Evolutionary conservation across 495 filamentous ascomycete species (phyloP), one percentile per base, ranked within the genome.

Genomic region (Cercophora sp.): DNA sequence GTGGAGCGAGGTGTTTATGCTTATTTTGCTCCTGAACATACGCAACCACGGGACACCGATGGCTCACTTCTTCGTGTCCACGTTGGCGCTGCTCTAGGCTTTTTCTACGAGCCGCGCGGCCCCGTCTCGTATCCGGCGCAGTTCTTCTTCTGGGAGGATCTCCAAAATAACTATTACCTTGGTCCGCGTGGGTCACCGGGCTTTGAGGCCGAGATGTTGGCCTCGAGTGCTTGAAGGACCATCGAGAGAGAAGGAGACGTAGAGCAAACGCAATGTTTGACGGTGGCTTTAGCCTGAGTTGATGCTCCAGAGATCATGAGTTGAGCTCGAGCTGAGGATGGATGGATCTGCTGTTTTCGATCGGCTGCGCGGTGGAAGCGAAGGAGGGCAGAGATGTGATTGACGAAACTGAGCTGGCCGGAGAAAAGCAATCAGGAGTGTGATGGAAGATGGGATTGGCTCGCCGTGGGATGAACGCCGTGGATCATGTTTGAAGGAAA

Each of bases 111-210:
- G 16, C 45, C 54, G 0, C 32, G 49, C 6, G 54, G 54, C 8
- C 48, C 43, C 3, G 40, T 50, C 1, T 54, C 58, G 26, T 47
- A 51, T 32, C 54, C 58, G 25, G 46, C 54, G 5, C 49, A 56
- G 46, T 45, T 50, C 20, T 54, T 60, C 40, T 57, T 32, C 50
- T 57, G 54, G 54, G 23, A 46, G 29, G 39, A 47, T 41, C 26
- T 46, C 15, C 50, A 40, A 11, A 44, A 48, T 5, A 29, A 16
- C 40, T 37, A 19, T 39, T 34, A 20, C 9, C 16, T 37, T 5
- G 20, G 6, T 15, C 25, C 39, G 40, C 45, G 25, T 9, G 22
- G 16, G 40, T 29, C 25, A 20, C 31, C 19, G 29, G 18, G 29
- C 6, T 16, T 48, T 4, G 46, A 48, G 19, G 34, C n/a, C 11